phyloP scores from a whole-genome alignment of 768 basidiomycete species.

The Lactarius vividus region DNA sequence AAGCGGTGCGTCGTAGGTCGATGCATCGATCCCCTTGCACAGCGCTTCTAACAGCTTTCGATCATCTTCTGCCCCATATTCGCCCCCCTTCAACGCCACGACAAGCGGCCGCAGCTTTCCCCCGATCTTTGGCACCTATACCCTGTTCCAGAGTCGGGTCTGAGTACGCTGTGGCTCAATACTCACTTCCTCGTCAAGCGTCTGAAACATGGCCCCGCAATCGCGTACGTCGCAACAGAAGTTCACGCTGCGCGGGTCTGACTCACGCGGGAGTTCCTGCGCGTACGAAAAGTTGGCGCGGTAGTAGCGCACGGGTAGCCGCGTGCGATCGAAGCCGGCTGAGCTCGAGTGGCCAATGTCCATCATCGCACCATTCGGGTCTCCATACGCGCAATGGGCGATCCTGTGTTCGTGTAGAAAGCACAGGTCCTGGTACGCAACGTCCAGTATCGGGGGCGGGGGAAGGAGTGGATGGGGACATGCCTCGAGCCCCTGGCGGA shows the following conservation, averaged over 20 bases:
- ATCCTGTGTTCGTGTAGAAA: too few species aligned
- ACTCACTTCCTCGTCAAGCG: conserved; percentile 2
- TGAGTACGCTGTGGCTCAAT: neutral
- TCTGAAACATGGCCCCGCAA: conserved; percentile 18
- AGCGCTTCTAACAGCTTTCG: conserved; percentile 50
- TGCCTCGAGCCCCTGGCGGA: conserved; percentile 37
- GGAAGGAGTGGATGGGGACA: too few species aligned
- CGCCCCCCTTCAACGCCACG: conserved; percentile 46
- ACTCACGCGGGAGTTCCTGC: neutral
- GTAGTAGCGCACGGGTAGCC: too few species aligned
- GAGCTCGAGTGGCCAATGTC: too few species aligned
- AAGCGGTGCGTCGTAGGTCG: conserved; percentile 38
- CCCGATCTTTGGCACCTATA: conserved; percentile 33
- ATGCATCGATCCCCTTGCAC: conserved; percentile 43
- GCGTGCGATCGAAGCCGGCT: too few species aligned
- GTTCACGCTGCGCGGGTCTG: conserved; percentile 5
- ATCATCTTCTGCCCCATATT: conserved; percentile 48
- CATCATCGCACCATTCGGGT: too few species aligned
- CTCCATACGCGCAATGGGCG: too few species aligned
- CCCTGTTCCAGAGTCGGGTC: neutral
- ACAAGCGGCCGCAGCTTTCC: conserved; percentile 44
- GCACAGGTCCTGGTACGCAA: too few species aligned
- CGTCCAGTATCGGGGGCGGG: too few species aligned
- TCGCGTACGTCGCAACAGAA: conserved; percentile 22
- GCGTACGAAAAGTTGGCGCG: too few species aligned